Base-by-base conservation (phyloP, 2,329 filamentous ascomycete species). In the Chaetomium sp. region DNA sequence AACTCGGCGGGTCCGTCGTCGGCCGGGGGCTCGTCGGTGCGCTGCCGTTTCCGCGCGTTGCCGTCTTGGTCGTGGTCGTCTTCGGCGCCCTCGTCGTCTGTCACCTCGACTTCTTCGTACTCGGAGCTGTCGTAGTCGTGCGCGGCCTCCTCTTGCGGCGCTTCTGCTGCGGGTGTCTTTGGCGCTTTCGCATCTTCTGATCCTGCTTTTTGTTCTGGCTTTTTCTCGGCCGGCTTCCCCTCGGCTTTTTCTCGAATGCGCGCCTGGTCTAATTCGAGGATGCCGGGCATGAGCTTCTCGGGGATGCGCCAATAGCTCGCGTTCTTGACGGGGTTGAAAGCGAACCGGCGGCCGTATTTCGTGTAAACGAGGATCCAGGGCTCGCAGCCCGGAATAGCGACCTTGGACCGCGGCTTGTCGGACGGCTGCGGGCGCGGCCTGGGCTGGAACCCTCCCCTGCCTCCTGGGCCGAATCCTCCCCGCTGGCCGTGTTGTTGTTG, bases 271-370 rank as follows among this genome's bases (percentile, higher is more conserved):
- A 92, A 80, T 68, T 87, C 84, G 58, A 89, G 70, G 61, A 95
- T 91, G 16, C 87, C 92, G 66, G 90, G 88, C 83, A 93, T 89
- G 42, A 99, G 83, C 75, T 95, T 89, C 62, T 92, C 87, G 0
- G 95, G 95, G 72, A 97, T 95, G 72, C 92, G 92, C 95, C 96
- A 99, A 76, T 93, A 93, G 76, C 93, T 98, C 70, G 93, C 85
- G 45, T 94, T 91, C 69, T 94, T 97, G 61, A 85, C 84, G 0
- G 88, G 86, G 70, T 99, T 97, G 79, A 96, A 91, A 2, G 93
- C 93, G 74, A 99, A 99, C 60, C 93, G 86, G 64, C 95, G 84
- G 25, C 92, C 91, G 67, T 94, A 87, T 74, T 92, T 97, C 0
- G 95, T 99, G 74, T 90, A 91, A n/a, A 99, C 92, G 3, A 99